Base-by-base conservation (phyloP, 768 basidiomycete species). In the Phylloporus rhodoxanthus region DNA sequence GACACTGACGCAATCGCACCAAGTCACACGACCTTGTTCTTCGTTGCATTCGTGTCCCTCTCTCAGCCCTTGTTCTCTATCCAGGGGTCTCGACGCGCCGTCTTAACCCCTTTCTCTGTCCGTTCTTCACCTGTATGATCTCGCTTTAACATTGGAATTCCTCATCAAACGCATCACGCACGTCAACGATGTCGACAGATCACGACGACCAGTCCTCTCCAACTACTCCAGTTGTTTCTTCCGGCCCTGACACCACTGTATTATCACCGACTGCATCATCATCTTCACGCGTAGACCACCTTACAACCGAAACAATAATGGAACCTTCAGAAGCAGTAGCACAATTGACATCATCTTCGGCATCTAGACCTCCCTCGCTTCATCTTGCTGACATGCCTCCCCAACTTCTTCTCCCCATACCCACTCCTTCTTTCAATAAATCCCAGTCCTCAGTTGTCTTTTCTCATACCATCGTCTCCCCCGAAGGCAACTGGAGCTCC, bases 371-470 rank as follows among this genome's bases (percentile, higher is more conserved):
- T 6, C 21, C 57, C 4, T 65, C 61, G 14, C 57, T 54, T 52
- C 54, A 38, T 30, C 38, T 51, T n/a, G 28, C 53, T 28, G 60
- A 65, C 43, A 5, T 47, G 7, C 40, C 52, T 15, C 21, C 61
- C 11, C 72, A 69, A 38, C 67, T 72, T 41, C 57, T 76, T n/a
- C 72, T 75, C 15, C 75, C 77, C 25, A 64, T 74, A 43, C 71
- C 75, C 17, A 63, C 69, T 2, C 63, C 62, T 5, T 68, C 69
- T 11, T 57, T 66, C 20, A 69, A 69, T 51, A 70, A 62, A 45
- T 71, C 72, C 4, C 72, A 73, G 45, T 66, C 72, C 17, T 70
- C 70, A 0, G 73, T 81, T 33, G 62, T 74, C 1, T 70, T 79
- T 37, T 72, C 76, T 8, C 76, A 77, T 51, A 58, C 75, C 21